Conservation (phyloP, 345 rosid genomes). For the Citrus unshiu region DNA sequence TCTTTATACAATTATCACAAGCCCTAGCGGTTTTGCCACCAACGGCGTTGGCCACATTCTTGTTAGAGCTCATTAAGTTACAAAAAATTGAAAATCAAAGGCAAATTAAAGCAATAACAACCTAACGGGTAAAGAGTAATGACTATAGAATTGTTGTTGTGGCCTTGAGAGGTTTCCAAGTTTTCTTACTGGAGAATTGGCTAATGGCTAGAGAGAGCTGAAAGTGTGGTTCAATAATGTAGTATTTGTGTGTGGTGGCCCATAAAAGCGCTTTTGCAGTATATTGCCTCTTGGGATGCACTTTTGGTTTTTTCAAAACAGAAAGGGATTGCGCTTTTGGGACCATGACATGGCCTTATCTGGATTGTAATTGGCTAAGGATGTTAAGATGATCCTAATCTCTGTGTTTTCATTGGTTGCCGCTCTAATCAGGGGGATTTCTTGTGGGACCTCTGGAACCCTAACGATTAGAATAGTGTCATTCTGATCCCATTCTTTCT, state of each 20-base stretch:
- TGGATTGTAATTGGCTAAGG: slow-evolving; percentile 48
- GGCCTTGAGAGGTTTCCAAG: no score
- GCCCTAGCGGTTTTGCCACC: slow-evolving; percentile 87
- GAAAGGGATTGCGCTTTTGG: slow-evolving; percentile 30
- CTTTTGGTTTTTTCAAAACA: slow-evolving; percentile 19
- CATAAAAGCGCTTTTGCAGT: slow-evolving; percentile 29
- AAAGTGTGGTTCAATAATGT: no score
- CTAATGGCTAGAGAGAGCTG: no score
- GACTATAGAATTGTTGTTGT: neutral
- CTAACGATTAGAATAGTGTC: neutral
- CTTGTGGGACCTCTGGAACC: slow-evolving; percentile 17
- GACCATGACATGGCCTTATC: slow-evolving; percentile 63
- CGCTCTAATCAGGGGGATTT: slow-evolving; percentile 49
- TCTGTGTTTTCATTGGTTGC: slow-evolving; percentile 44
- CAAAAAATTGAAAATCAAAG: neutral
- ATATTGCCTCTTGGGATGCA: slow-evolving; percentile 18
- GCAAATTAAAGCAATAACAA: neutral
- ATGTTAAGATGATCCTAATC: slow-evolving; percentile 42
- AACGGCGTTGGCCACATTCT: slow-evolving; percentile 53
- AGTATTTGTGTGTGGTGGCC: slow-evolving; percentile 2
- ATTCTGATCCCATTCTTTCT: neutral
- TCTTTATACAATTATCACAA: slow-evolving; percentile 75
- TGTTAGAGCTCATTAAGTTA: slow-evolving; percentile 35
- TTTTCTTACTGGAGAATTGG: no score
- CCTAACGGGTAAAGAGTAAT: neutral